Conservation (phyloP, 805 yeast species). For the Cyberlindnera saturnus region DNA sequence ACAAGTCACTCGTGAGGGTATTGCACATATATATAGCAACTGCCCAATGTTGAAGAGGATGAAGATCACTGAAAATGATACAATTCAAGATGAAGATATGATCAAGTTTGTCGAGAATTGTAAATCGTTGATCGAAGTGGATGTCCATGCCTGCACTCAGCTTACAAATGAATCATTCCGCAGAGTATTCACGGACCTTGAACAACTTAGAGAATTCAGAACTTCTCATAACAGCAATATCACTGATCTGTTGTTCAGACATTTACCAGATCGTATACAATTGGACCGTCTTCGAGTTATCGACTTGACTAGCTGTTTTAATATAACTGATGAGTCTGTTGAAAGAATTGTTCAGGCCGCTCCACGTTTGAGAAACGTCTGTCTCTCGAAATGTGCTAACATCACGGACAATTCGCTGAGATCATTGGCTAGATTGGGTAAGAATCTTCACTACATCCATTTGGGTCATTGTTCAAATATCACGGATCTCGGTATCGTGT, state of each 20-base stretch:
- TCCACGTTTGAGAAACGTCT: conserved; percentile 82
- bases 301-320: conserved; percentile 79
- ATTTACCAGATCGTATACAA: conserved; percentile 39
- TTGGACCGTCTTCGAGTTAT: conserved; percentile 70
- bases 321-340: conserved; percentile 74
- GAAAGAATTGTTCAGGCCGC: conserved; percentile 68
- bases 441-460: conserved; percentile 81
- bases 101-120: conserved; percentile 61
- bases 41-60: conserved; percentile 80
- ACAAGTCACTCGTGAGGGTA: conserved; percentile 59
- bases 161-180: conserved; percentile 61
- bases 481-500: conserved; percentile 81
- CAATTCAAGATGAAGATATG: conserved; percentile 60
- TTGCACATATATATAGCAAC: conserved; percentile 47
- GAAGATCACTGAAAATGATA: conserved; percentile 66
- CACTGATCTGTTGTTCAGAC: conserved; percentile 58
- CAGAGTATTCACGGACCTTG: conserved; percentile 50
- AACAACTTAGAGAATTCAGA: conserved; percentile 79
- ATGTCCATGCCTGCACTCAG: conserved; percentile 74
- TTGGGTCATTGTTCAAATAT: conserved; percentile 89
- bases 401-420: conserved; percentile 77
- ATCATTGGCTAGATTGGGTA: conserved; percentile 66
- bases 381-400: conserved; percentile 80
- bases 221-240: conserved; percentile 67
- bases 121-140: conserved; percentile 81